Conservation (phyloP, 2,329 filamentous ascomycete species). For the Paracoccidioides brasiliensis region DNA sequence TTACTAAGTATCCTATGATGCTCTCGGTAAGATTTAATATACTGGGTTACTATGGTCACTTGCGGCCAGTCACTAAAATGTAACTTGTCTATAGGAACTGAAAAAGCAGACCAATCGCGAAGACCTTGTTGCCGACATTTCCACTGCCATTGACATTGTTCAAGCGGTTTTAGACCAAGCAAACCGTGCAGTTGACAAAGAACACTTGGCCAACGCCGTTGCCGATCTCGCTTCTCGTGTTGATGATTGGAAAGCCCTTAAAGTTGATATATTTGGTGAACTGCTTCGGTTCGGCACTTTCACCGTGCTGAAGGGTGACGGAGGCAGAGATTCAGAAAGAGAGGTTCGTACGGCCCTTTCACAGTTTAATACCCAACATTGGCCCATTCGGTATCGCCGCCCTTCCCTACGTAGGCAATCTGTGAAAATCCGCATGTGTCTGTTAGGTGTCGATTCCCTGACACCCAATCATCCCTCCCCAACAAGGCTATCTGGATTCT, state of each 20-base stretch:
- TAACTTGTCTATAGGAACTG: conserved; percentile 50
- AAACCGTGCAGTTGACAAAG: conserved; percentile 81
- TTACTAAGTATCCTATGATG: conserved; percentile 87
- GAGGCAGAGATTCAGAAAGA: conserved; percentile 75
- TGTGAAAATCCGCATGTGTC: background rate
- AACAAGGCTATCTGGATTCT: background rate
- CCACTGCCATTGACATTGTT: conserved; percentile 65
- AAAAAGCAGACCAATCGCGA: conserved; percentile 70
- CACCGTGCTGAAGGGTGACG: conserved; percentile 69
- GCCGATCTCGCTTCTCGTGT: conserved; percentile 70
- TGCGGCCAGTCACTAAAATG: background rate
- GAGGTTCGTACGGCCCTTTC: conserved; percentile 47
- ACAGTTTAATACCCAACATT: conserved; percentile 2
- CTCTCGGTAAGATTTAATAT: conserved; percentile 51
- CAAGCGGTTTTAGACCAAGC: conserved; percentile 71
- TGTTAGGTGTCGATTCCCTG: background rate
- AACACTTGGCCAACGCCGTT: conserved; percentile 70
- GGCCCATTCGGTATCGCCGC: background rate
- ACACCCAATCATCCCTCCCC: background rate
- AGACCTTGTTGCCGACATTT: conserved; percentile 57
- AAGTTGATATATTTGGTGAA: conserved; percentile 80
- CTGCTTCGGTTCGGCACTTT: conserved; percentile 81
- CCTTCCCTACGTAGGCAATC: background rate
- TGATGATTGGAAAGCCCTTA: conserved; percentile 94
- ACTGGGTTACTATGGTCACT: background rate